These are phyloP conservation scores for Vanilla planifolia DNA, from an alignment of 106 monocot species.

Conservation along the genomic window DNA sequence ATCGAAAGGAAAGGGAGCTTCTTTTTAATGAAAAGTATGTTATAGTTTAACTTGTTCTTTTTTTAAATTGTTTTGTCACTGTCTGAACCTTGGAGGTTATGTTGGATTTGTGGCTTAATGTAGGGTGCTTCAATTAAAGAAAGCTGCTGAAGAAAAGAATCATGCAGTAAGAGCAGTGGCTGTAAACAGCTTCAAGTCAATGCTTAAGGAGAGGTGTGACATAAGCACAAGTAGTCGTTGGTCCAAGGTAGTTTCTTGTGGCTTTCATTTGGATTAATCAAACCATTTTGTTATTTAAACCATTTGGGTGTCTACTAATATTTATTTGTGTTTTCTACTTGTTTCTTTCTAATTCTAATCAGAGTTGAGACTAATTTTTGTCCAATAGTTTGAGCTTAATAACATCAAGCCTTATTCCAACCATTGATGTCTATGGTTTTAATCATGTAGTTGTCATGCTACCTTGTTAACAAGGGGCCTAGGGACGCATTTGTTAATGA, in stretches of 20 bases:
- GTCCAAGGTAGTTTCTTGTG: slow-evolving; percentile 52
- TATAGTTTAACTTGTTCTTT: too few species aligned
- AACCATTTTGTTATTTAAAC: not conserved
- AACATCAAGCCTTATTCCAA: too few species aligned
- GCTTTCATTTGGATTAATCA: not conserved
- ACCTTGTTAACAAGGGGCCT: too few species aligned
- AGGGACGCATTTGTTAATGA: too few species aligned
- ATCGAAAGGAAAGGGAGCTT: slow-evolving; percentile 77
- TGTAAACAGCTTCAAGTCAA: slow-evolving; percentile 52
- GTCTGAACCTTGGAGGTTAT: not conserved
- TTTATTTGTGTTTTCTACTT: too few species aligned
- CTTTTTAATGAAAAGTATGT: slow-evolving; percentile 87
- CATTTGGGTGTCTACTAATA: too few species aligned
- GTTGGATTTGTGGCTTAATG: not conserved
- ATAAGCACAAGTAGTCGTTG: slow-evolving; percentile 69
- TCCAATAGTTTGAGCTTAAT: too few species aligned
- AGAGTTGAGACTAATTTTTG: too few species aligned
- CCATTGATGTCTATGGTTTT: too few species aligned
- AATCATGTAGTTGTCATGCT: too few species aligned
- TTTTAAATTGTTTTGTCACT: not conserved
- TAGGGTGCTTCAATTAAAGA: slow-evolving; percentile 59
- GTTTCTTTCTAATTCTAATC: too few species aligned
- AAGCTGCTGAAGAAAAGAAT: slow-evolving; percentile 64
- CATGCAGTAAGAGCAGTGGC: slow-evolving; percentile 40
- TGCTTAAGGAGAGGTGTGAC: slow-evolving; percentile 63